Conservation (phyloP, 306 rosid species). For the Elaeagnus macrophylla region DNA sequence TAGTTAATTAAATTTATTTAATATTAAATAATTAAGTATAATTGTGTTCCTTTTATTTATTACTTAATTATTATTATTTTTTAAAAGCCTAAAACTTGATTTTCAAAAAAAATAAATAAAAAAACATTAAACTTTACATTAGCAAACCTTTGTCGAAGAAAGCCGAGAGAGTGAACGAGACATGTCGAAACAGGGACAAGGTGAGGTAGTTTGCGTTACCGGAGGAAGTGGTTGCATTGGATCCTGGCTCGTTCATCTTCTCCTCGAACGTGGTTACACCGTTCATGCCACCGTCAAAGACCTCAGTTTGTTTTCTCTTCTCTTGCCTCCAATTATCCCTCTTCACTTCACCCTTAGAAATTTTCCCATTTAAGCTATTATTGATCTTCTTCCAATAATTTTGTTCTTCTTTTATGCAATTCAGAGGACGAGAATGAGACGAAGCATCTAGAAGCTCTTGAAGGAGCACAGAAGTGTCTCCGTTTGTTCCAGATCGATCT, state of each 20-base stretch:
- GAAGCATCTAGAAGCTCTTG: conserved; percentile 57
- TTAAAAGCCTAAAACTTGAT: too few species aligned
- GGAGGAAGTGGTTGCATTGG: conserved; percentile 89
- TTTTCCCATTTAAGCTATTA: background rate
- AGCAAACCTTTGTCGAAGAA: too few species aligned
- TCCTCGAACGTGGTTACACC: conserved; percentile 70
- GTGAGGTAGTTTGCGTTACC: conserved; percentile 68
- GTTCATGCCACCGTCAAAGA: conserved; percentile 76
- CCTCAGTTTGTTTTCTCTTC: conserved; percentile 34
- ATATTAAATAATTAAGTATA: too few species aligned
- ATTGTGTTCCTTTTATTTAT: too few species aligned
- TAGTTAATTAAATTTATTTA: too few species aligned
- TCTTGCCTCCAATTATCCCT: too few species aligned
- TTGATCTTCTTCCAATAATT: background rate
- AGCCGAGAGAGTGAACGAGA: too few species aligned
- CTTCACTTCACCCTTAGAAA: too few species aligned
- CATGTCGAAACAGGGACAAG: conserved; percentile 23
- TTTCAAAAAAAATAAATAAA: too few species aligned
- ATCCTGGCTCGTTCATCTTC: conserved; percentile 73
- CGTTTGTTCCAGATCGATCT: conserved; percentile 85
- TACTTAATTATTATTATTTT: too few species aligned
- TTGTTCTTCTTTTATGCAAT: background rate
- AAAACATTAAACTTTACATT: too few species aligned
- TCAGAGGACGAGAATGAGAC: conserved; percentile 65
- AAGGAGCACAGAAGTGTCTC: conserved; percentile 48